Conservation (phyloP, 2,329 filamentous ascomycete genomes). For the Phymatotrichopsis omnivora region DNA sequence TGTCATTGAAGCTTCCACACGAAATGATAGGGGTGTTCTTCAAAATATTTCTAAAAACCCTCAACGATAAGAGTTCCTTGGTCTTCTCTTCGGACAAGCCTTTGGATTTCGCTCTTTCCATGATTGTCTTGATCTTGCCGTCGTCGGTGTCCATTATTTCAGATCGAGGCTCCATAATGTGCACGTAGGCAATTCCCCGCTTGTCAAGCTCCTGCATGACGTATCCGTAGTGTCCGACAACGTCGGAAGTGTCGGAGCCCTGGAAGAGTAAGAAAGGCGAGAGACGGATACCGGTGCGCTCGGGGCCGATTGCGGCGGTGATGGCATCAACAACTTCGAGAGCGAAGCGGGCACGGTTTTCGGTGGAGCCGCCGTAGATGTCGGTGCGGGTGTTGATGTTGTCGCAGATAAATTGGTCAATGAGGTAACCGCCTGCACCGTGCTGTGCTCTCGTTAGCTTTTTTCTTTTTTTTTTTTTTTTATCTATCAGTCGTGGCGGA, state of each 20-base stretch:
- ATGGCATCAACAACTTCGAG: conserved; percentile 47
- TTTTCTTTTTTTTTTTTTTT: too few relatives aligned
- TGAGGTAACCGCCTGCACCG: conserved; percentile 55
- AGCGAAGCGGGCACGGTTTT: conserved; percentile 44
- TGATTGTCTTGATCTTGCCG: conserved; percentile 37
- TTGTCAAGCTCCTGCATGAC: conserved; percentile 44
- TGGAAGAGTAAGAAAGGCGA: conserved; percentile 53
- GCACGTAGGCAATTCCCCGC: conserved; percentile 50
- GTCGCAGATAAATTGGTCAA: conserved; percentile 55
- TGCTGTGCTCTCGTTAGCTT: conserved; percentile 33
- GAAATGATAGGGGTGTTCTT: conserved; percentile 30
- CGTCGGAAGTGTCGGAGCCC: conserved; percentile 53
- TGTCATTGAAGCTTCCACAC: conserved; percentile 31
- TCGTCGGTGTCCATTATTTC: conserved; percentile 40
- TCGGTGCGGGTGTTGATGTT: conserved; percentile 47
- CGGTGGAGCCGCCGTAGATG: conserved; percentile 43
- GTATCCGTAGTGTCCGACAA: conserved; percentile 53
- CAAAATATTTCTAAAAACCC: conserved; percentile 32
- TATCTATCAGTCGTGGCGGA: too few relatives aligned
- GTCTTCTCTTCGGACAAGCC: conserved; percentile 34
- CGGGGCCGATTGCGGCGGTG: conserved; percentile 42
- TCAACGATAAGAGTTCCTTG: conserved; percentile 32
- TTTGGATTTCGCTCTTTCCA: conserved; percentile 36
- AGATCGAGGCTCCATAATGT: conserved; percentile 51
- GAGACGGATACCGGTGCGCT: conserved; percentile 48